Evolutionary conservation across 495 filamentous ascomycete species (phyloP), one percentile per base, ranked within the genome.

Genomic region (Xylaria intraflava): DNA sequence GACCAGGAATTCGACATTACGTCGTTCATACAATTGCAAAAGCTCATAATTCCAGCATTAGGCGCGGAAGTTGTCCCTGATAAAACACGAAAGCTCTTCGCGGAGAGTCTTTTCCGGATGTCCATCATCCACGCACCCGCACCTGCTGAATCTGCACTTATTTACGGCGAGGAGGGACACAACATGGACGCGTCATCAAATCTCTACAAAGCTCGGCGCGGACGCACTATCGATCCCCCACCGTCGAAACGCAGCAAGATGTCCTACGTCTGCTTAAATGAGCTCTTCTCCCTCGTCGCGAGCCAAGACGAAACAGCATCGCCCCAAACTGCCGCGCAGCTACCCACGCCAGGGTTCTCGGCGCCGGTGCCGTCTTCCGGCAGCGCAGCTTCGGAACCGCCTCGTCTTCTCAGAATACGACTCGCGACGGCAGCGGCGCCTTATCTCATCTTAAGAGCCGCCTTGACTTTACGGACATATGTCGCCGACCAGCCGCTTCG

Each of bases 401-500:
- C 52, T 10, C 68, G 65, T 40, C 49, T 61, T 6, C 59, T 79
- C 11, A 68, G 73, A 49, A 70, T 81, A 33, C 66, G 81, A 7
- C 80, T 98, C 20, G 87, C 92, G 0, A 79, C 83, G 59, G 86
- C 86, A 1, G 82, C 86, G 2, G 85, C 88, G 2, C 90, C 91
- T 0, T 93, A 89, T 57, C 74, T 97, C 0, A 88, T 97, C 44
- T 76, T 95, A 4, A 84, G 93, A 5, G 83, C 82, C 22, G 89
- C 87, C 1, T 72, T 95, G 7, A 83, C 89, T 1, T 67, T 98
- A 26, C 82, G 89, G 45, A 74, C 83, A 3, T 96, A 95, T 61
- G 85, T 92, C 41, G 86, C 90, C 5, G 93, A 98, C 67, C 93
- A 96, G 61, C 93, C 93, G 14, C 74, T 98, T 10, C 78, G 93